Evolutionary conservation across 164 flowering plant genomes (phyloP).

Genomic region (Vitis amurensis): DNA sequence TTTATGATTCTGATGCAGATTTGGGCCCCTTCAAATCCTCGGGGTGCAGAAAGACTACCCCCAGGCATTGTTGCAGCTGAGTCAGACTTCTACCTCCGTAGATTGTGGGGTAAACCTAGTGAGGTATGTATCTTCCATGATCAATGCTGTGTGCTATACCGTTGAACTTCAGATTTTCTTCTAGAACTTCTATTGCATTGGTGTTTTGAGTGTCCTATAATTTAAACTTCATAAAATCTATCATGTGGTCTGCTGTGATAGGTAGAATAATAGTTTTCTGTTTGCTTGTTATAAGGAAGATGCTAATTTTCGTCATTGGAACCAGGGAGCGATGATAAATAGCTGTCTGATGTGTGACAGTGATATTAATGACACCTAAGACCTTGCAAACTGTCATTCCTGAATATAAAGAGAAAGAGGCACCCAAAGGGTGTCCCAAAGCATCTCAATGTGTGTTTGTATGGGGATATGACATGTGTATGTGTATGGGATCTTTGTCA

Average conservation of each 20-base stretch:
- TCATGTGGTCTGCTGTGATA: too few species aligned
- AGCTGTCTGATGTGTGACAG: neutral
- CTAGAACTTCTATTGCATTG: too few species aligned
- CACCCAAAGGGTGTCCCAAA: too few species aligned
- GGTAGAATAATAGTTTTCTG: neutral
- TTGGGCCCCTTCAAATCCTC: slow-evolving; percentile 88
- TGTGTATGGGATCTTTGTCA: too few species aligned
- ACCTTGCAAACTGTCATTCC: neutral
- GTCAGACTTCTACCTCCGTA: slow-evolving; percentile 75
- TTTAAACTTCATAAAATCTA: too few species aligned
- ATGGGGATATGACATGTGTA: too few species aligned
- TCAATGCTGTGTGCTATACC: neutral
- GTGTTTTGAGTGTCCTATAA: too few species aligned
- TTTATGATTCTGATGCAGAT: slow-evolving; percentile 46
- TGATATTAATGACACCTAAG: neutral
- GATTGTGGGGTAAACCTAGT: slow-evolving; percentile 85
- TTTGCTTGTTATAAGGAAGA: neutral
- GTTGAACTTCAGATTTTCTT: neutral
- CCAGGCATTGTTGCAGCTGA: slow-evolving; percentile 74
- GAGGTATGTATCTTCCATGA: slow-evolving; percentile 54
- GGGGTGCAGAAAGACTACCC: slow-evolving; percentile 91
- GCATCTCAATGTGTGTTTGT: too few species aligned
- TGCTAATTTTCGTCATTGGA: neutral
- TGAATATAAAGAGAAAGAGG: too few species aligned
- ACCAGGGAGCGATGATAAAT: neutral